Base-by-base conservation (phyloP, 148 eudicot genomes). In the Diospyros lotus region DNA sequence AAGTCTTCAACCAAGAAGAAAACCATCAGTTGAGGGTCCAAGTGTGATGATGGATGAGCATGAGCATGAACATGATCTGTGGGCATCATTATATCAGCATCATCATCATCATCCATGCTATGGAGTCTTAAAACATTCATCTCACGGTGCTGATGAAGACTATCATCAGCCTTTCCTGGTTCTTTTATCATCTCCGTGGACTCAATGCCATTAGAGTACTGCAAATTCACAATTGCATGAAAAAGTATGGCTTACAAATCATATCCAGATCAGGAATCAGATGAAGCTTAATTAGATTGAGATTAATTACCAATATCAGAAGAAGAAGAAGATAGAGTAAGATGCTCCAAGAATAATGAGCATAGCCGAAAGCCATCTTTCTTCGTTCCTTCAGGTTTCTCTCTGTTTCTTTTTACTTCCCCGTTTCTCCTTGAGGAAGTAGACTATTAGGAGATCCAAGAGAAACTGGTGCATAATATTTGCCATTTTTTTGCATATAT, bases 1-100 rank as follows among this genome's bases (percentile, higher is more conserved):
- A 91, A 84, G 73, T 82, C 88, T 48, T 82, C 74, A 18, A 74
- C 42, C 68, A 69, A 74, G 78, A 91, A 89, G 76, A 87, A 89
- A 15, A 91, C 79, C 44, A 80, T 82, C 41, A 82, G 79, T 67
- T 84, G 76, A 67, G 84, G 80, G 40, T 46, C 44, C 77, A 66
- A 70, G 64, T 45, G 59, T 6, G 84, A 39, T 61, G 76, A 64
- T 62, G 81, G 43, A 66, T 50, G 41, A 18, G 11, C 58, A 64
- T 64, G 67, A 58, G 14, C 67, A 59, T 74, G 62, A 51, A 50
- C 69, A 17, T 50, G 9, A 61, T 13, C 39, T 13, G 4, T 46
- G 42, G 28, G 67, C 54, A 13, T 62, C 38, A 12, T 38, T 51
- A 17, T 68, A 15, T 28, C 28, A 54, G 14, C 38, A 8, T 41